Evolutionary conservation across 2,329 filamentous ascomycete species (phyloP), one percentile per base, ranked within the genome.

Genomic region (Monosporascus cannonballus): DNA sequence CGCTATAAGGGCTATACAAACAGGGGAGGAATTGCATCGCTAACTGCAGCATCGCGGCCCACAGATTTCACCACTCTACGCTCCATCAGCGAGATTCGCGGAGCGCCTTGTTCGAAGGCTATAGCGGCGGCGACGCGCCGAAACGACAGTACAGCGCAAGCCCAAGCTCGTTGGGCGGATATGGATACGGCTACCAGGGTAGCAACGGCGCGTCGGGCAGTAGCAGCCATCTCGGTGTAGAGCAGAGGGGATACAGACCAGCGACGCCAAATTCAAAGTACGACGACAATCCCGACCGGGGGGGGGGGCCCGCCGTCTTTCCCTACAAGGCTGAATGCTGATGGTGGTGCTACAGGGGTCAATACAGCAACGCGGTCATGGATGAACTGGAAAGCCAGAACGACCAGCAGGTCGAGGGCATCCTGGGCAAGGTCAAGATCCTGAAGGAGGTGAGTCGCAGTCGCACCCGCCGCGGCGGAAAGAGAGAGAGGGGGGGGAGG

Each of bases 311-410:
- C n/a, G n/a, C 11, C 9, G 1, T 2, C 11, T 34, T 14, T 14
- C 30, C 27, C 30, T 14, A 34, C 30, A 14, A 14, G 30, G 30
- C 48, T 34, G 30, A 25, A 45, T 44, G 44, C 36, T 38, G 25
- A 44, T 39, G 14, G 7, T 37, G 38, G 3, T 18, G 27, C 47
- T 52, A 59, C 60, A 90, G 87, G 67, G 93, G 93, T 15, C 92
- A 96, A 69, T 97, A 97, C 70, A 93, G 87, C 67, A 87, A 95
- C 64, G 89, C 92, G 20, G 90, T 96, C 47, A 80, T 99, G 50
- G 90, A 90, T 68, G 91, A 96, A 73, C 80, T 99, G 55, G 94
- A 99, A 76, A 93, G 89, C 65, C 94, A 99, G 74, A 97, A 97
- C 67, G 92, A 96, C 62, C 79, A 84, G 54, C 87, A 96, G 64